A percentile compares a stretch with the other conserved stretches of the same genome.
phyloP scores from a whole-genome alignment of 768 basidiomycete species.

The Suillus decipiens region DNA sequence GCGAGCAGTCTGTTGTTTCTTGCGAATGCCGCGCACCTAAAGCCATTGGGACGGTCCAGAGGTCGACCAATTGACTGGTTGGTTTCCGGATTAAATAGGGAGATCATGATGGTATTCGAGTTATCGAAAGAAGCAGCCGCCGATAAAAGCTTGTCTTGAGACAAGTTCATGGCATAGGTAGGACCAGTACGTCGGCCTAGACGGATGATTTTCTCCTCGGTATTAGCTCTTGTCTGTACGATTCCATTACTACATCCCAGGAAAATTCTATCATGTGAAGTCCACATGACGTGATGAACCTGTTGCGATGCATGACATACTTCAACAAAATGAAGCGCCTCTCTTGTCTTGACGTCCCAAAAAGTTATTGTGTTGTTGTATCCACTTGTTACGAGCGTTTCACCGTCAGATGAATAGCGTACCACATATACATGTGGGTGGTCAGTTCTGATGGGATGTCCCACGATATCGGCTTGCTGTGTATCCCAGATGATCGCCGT shows the following conservation, averaged over 20 bases:
- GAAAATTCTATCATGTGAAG: not conserved
- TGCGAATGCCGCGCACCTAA: conserved; percentile 1
- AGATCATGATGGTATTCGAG: not conserved
- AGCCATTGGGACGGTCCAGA: not conserved
- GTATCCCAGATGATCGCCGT: conserved; percentile 1
- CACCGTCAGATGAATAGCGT: not conserved
- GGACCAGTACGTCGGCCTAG: not conserved
- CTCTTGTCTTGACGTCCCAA: not conserved
- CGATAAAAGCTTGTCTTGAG: not conserved
- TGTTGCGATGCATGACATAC: not conserved
- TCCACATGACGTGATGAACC: not conserved
- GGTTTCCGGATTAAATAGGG: not conserved
- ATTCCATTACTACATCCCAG: not conserved
- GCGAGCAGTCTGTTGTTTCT: conserved; percentile 1
- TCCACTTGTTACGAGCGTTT: not conserved
- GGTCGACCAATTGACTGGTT: not conserved
- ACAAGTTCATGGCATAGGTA: not conserved
- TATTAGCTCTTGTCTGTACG: not conserved
- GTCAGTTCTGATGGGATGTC: not conserved
- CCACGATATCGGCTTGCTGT: not conserved
- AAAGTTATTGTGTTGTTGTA: not conserved
- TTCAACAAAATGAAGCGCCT: not conserved
- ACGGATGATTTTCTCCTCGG: not conserved
- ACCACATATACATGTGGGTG: conserved; percentile 1
- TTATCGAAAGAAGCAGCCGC: not conserved